Percentiles rank a stretch among this genome's conserved stretches.
Evolutionary conservation across 192 early-diverging fungal species (phyloP).

Genomic region (Mortierella claussenii): DNA sequence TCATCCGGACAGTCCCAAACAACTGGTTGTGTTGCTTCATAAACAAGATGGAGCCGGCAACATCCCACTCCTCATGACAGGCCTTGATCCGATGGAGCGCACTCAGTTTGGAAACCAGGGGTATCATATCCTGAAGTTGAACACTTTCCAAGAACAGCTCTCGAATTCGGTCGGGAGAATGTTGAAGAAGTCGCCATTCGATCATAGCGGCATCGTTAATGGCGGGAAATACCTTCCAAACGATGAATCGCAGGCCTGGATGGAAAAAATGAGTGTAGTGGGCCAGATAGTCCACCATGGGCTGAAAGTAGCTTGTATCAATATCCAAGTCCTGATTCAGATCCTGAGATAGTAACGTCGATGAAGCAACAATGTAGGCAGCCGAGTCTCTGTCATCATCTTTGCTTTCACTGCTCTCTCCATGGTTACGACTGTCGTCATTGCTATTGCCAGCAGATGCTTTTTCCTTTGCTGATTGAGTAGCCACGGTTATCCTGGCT

Average conservation of each 20-base stretch:
- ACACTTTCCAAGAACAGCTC: slow-evolving; percentile 44
- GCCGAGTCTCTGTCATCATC: background rate
- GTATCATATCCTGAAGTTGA: slow-evolving; percentile 31
- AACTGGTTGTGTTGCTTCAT: slow-evolving; percentile 38
- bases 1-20: slow-evolving; percentile 42
- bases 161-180: slow-evolving; percentile 39
- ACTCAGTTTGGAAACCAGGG: slow-evolving; percentile 12
- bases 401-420: no score
- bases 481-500: background rate
- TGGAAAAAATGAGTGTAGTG: slow-evolving; percentile 39
- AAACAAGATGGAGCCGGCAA: slow-evolving; percentile 28
- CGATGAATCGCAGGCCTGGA: slow-evolving; percentile 27
- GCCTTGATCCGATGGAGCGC: slow-evolving; percentile 29
- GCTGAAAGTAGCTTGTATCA: slow-evolving; percentile 16
- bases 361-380: background rate
- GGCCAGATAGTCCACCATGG: slow-evolving; percentile 35
- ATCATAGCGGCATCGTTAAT: slow-evolving; percentile 24
- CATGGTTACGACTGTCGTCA: no score
- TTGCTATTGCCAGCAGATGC: no score
- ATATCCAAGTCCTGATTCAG: slow-evolving; percentile 16
- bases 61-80: slow-evolving; percentile 42
- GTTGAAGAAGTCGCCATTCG: slow-evolving; percentile 30
- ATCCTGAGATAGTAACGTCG: slow-evolving; percentile 13
- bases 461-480: background rate
- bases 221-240: slow-evolving; percentile 34